Evolutionary conservation across 108 stramenopile genomes (phyloP).

Genomic region (Nitzschia sp.): DNA sequence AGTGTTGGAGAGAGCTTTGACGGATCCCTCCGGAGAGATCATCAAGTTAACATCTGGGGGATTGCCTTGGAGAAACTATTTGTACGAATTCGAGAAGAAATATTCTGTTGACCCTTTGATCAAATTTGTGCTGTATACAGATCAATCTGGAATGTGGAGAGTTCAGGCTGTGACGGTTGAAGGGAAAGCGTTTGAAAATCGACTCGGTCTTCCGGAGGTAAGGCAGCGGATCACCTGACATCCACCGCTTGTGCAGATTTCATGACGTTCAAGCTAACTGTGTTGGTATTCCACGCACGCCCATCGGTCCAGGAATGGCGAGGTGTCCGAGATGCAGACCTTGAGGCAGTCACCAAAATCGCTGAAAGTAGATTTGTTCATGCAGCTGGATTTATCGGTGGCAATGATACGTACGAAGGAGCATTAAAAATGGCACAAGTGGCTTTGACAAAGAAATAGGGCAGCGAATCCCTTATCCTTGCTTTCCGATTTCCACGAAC

Average conservation of each 20-base stretch:
- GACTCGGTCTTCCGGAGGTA: conserved; percentile 80
- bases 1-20: conserved; percentile 56
- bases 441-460: conserved; percentile 45
- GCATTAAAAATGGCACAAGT: conserved; percentile 90
- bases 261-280: background rate
- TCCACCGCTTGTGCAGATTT: no score
- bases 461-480: no score
- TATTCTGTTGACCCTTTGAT: conserved; percentile 57
- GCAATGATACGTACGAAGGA: conserved; percentile 91
- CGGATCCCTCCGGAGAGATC: conserved; percentile 85
- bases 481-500: background rate
- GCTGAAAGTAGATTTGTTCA: conserved; percentile 93
- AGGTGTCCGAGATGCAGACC: conserved; percentile 91
- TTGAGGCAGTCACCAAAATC: conserved; percentile 76
- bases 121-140: conserved; percentile 95
- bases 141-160: conserved; percentile 94
- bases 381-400: conserved; percentile 98
- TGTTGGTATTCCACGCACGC: background rate
- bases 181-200: conserved; percentile 88
- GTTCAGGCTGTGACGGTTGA: conserved; percentile 98
- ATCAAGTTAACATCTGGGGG: conserved; percentile 77
- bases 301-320: conserved; percentile 83
- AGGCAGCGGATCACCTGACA: background rate
- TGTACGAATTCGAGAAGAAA: conserved; percentile 92
- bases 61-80: conserved; percentile 91